Evolutionary conservation across 805 yeast genomes (phyloP), one percentile per base, ranked within the genome.

Genomic region (Zygosaccharomyces lentus): DNA sequence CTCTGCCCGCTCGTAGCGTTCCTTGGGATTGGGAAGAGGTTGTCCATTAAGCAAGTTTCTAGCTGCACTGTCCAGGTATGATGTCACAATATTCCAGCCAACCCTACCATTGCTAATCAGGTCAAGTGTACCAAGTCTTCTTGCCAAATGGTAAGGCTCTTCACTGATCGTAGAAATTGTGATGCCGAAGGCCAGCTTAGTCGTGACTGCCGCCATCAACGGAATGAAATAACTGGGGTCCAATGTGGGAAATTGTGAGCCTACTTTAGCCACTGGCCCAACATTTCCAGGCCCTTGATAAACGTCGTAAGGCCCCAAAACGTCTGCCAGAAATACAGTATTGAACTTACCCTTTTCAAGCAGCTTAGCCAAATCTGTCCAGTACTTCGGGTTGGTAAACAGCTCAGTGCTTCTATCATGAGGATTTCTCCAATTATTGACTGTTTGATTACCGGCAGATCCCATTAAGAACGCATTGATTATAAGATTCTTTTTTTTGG

Each of bases 1-100:
- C 17, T 64, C 68, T 1, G 77, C 71, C 34, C 61, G 57, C 8
- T 53, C 65, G 48, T 73, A 73, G 47, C 78, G 65, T 44, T 64
- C 64, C 17, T 66, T 72, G 53, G 73, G 13, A 4, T 63, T 63
- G 6, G 74, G 71, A 21, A 68, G 57, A 5, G 53, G 37, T 37
- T 62, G 65, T 6, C 68, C 68, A 47, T 71, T 71, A 27, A 70
- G 51, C 26, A 70, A 51, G 46, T 71, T 70, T 46, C 69, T 57
- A 2, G 75, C 70, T 4, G 72, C 75, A 53, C 71, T 63, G 37
- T 71, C 74, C 38, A 70, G 59, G 43, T 71, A 71, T 1, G 74
- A 68, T 6, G 74, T 66, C 24, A 73, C 76, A n/a, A 73, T 66
- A 51, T 73, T 73, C 77, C 77, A 73, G 13, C 76, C 77, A 41